phyloP scores from a whole-genome alignment of 345 rosid species.

The Eucalyptus dawsonii region DNA sequence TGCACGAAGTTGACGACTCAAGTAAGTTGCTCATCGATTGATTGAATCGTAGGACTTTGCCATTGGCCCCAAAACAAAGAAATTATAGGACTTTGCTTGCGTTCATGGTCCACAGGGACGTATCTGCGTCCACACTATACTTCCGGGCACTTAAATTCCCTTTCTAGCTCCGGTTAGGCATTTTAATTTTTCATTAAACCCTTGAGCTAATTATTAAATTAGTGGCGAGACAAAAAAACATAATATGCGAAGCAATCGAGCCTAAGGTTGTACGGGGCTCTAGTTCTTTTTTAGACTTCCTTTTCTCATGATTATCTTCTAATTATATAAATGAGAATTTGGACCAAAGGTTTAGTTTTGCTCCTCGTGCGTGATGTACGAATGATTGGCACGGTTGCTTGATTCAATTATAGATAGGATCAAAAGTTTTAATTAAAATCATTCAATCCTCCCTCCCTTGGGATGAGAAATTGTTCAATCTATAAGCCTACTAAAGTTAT shows the following conservation, averaged over 20 bases:
- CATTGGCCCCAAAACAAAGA: not conserved
- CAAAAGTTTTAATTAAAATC: not conserved
- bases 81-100: not conserved
- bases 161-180: not conserved
- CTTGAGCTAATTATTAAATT: not conserved
- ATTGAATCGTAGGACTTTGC: not conserved
- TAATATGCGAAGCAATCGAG: not conserved
- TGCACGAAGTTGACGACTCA: not conserved
- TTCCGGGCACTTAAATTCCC: not conserved
- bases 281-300: not conserved
- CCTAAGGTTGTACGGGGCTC: not conserved
- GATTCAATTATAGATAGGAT: not conserved
- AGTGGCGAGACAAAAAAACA: not conserved
- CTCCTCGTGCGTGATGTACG: not conserved
- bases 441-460: not conserved
- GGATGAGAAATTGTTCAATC: not conserved
- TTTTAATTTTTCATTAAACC: not conserved
- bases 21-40: not conserved
- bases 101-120: not conserved
- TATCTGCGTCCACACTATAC: not conserved
- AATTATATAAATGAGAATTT: not conserved
- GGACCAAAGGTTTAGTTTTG: not conserved
- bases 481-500: not conserved
- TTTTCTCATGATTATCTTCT: not conserved
- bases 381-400: not conserved